A percentile compares a stretch with the other conserved stretches of the same genome.
These are phyloP conservation scores for Phaffia australis DNA, from an alignment of 768 basidiomycete species.

Conservation along the genomic window DNA sequence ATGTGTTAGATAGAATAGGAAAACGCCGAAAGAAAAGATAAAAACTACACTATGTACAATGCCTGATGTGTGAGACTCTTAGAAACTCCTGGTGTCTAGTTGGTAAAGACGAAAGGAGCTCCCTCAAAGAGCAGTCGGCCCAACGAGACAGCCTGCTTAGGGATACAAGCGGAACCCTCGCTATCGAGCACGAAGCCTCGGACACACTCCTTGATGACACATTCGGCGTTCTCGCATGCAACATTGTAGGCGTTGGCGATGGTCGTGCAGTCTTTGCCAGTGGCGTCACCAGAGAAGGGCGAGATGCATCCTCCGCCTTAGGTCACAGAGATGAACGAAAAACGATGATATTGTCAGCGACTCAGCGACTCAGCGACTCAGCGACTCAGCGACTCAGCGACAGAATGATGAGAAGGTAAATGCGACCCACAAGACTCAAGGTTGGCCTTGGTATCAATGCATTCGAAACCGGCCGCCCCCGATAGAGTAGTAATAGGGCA, in stretches of 20 bases:
- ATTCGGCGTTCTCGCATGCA: conserved; percentile 29
- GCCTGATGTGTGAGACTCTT: no score
- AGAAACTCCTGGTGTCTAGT: no score
- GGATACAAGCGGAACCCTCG: no score
- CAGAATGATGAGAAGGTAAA: neutral
- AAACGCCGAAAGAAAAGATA: no score
- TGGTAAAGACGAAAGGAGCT: no score
- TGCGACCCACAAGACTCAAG: conserved; percentile 31
- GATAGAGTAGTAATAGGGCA: neutral
- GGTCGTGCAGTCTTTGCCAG: conserved; percentile 32
- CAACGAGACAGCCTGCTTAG: no score
- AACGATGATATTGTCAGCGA: neutral
- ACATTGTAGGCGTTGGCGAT: conserved; percentile 29
- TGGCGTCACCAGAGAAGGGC: conserved; percentile 18
- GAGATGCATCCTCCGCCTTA: conserved; percentile 33
- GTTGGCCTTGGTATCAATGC: conserved; percentile 29
- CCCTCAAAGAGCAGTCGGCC: no score
- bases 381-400: neutral
- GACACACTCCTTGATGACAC: conserved; percentile 12
- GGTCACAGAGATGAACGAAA: neutral
- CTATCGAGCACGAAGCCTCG: no score
- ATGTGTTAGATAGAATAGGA: no score
- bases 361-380: neutral
- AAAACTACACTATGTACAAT: no score
- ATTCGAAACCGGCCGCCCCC: conserved; percentile 27